These are phyloP conservation scores for Fusarium multiceps DNA, from an alignment of 2,329 filamentous ascomycete species.

Conservation along the genomic window DNA sequence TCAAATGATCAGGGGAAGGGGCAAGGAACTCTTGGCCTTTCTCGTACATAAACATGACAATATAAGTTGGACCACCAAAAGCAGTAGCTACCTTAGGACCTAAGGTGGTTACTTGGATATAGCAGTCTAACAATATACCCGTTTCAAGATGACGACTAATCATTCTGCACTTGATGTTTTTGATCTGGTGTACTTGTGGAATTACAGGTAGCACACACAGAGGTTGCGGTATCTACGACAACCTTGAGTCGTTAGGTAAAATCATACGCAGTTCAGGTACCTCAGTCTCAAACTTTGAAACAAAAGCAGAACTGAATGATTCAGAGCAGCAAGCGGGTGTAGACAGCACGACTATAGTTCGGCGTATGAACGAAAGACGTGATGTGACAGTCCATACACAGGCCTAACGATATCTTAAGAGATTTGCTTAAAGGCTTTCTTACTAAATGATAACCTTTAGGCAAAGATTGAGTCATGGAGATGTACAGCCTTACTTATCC, in stretches of 20 bases:
- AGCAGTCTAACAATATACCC: conserved; percentile 9
- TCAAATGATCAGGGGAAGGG: background rate
- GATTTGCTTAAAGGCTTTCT: background rate
- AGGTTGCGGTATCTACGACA: background rate
- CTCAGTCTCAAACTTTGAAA: background rate
- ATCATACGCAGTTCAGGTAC: background rate
- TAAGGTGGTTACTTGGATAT: no score
- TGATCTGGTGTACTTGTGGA: background rate
- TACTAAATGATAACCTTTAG: background rate
- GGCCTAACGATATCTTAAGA: background rate
- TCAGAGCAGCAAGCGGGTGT: background rate
- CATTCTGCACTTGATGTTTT: background rate
- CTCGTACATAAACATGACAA: conserved; percentile 1
- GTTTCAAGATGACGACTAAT: background rate
- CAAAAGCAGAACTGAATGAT: background rate
- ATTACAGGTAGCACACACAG: background rate
- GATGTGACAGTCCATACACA: background rate
- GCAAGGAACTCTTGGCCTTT: background rate
- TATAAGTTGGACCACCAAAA: no score
- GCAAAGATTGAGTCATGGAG: background rate
- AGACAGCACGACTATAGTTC: background rate
- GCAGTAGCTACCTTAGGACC: no score
- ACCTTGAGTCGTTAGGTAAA: background rate
- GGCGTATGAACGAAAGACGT: background rate
- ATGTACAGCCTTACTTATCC: no score